Conservation (phyloP, 2,329 filamentous ascomycete genomes). For the Diplodia sapinea region DNA sequence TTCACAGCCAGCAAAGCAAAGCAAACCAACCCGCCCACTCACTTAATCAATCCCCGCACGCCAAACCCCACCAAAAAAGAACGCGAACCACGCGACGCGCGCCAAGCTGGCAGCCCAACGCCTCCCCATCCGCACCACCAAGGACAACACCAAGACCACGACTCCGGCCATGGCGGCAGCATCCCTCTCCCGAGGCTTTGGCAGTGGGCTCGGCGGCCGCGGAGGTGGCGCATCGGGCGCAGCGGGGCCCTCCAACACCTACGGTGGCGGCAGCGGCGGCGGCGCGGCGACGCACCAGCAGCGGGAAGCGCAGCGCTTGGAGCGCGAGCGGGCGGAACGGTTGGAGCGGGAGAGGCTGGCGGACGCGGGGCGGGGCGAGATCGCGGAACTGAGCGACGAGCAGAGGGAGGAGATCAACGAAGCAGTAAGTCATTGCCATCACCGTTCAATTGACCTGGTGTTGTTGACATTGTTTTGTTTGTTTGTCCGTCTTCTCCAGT, state of each 20-base stretch:
- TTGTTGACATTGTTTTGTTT: neutral
- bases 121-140: slow-evolving; percentile 18
- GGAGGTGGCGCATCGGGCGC: slow-evolving; percentile 38
- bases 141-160: slow-evolving; percentile 32
- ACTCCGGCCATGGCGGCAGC: slow-evolving; percentile 19
- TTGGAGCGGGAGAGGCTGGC: slow-evolving; percentile 52
- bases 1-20: neutral
- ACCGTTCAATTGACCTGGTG: neutral
- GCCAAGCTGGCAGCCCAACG: slow-evolving; percentile 29
- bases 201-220: slow-evolving; percentile 42
- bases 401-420: slow-evolving; percentile 93
- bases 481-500: slow-evolving; percentile 61
- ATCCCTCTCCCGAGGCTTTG: slow-evolving; percentile 49
- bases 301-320: slow-evolving; percentile 49
- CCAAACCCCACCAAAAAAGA: neutral
- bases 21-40: slow-evolving; percentile 4
- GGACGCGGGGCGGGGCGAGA: slow-evolving; percentile 53
- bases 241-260: slow-evolving; percentile 36
- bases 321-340: slow-evolving; percentile 50
- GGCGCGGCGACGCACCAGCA: slow-evolving; percentile 44
- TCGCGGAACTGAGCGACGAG: slow-evolving; percentile 75
- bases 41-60: neutral
- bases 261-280: slow-evolving; percentile 39
- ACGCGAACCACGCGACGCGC: neutral
- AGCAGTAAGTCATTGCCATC: slow-evolving; percentile 65